Base-by-base conservation (phyloP, 768 basidiomycete species). In the Serendipita sp. region DNA sequence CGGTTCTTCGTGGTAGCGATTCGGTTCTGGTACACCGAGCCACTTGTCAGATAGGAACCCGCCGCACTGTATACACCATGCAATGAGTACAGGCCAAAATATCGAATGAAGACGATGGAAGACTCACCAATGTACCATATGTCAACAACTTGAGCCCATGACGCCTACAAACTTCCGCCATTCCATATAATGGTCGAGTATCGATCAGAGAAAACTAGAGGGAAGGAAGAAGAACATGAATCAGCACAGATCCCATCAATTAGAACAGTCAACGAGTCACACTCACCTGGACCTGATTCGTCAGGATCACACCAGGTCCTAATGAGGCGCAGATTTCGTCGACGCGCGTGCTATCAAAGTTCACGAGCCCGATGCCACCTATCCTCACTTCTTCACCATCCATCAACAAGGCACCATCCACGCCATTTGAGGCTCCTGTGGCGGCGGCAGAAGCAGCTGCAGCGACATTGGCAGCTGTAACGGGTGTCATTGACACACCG, bases 251-350 rank as follows among this genome's bases (percentile, higher is more conserved):
- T 37, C 16, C 34, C 54, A 24, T 24, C 24, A 24, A 24, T 24
- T 24, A 24, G 24, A 51, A n/a, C n/a, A 24, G 47, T n/a, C 45
- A 45, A 51, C 63, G 41, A 18, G 45, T 16, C 46, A 44, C 53
- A 67, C 73, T 51, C 71, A 89, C 89, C 79, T 87, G 89, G 5
- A 92, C 83, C 74, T 92, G 89, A 72, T 92, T 91, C 8, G 88
- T 86, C 41, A 88, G 86, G 54, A 92, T 81, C 35, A 78, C 79
- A 2, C 84, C 86, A 0, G 83, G 81, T 3, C 86, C 88, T 28
- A 89, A 74, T 54, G 81, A 78, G 15, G 84, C 82, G 73, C 90
- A 92, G 63, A 91, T 88, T 72, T 91, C 88, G 71, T 89, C 86
- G 45, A 83, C 87, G 56, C 81, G 78, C 51, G 80, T 78, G 0